Evolutionary conservation across 345 rosid species (phyloP), one percentile per base, ranked within the genome.

Genomic region (Aquilaria yunnanensis): DNA sequence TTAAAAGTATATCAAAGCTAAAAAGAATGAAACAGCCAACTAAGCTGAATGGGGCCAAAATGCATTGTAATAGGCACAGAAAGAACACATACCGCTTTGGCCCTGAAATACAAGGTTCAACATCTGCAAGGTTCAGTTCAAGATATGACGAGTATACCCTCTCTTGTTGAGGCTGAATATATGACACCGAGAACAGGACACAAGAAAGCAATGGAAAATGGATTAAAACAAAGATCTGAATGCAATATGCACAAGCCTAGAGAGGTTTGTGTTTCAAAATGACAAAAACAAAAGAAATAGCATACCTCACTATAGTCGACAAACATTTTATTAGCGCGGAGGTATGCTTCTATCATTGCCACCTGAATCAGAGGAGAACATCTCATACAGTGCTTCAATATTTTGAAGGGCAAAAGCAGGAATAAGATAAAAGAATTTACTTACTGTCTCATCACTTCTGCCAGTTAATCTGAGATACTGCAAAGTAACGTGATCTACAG

Each of bases 381-480:
- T 59, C 58, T 64, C 63, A 73, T 13, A 56, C 47, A 57, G 59
- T 14, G 63, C 51, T 61, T 70, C 60, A 49, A 14, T 45, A 11
- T 50, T 61, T 51, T 45, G 13, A 9, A 67, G 30, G 61, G 47
- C 46, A 61, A 51, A 69, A 51, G 31, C 55, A 68, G 48, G 10
- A 16, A 64, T 14, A 46, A 11, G 13, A 10, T 57, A n/a, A 32
- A n/a, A 52, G 56, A 51, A 61, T 33, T 23, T 23, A 75, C 93
- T 82, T 70, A 94, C 99, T 29, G 96, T 89, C 67, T 94, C 97
- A 59, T 94, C 97, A 66, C 96, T 94, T 71, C 99, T 87, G 69
- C 99, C 99, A 10, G 99, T 94, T 83, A 94, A 77, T 74, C 83
- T 91, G 54, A 94, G 93, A 78, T 91, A 94, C 64, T 94, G 91